Percentiles rank a stretch among this genome's conserved stretches.
phyloP scores from a whole-genome alignment of 345 rosid genomes.

The Citrus hindsii region DNA sequence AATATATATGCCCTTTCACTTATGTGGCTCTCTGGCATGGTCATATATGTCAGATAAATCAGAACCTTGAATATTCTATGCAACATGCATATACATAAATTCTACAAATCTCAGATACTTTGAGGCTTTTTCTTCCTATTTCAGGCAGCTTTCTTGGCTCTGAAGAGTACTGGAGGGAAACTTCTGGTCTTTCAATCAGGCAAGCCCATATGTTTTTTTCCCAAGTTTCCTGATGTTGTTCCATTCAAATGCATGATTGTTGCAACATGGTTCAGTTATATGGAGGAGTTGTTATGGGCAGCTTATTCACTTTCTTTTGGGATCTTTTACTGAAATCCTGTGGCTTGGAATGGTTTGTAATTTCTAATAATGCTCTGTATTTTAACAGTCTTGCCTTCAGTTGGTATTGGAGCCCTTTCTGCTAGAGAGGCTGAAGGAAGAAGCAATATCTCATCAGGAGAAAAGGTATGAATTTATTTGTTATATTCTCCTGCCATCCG shows the following conservation, averaged over 20 bases:
- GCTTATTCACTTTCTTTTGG: background rate
- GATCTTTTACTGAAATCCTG: background rate
- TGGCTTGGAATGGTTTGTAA: background rate
- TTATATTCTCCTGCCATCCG: background rate
- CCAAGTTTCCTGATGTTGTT: constrained; percentile 3
- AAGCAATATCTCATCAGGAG: constrained; percentile 78
- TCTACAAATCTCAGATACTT: background rate
- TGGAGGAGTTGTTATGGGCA: background rate
- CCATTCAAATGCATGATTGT: background rate
- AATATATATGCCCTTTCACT: background rate
- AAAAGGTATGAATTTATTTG: constrained; percentile 56
- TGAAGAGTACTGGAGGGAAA: constrained; percentile 95
- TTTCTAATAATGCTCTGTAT: constrained; percentile 1
- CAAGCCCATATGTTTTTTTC: constrained; percentile 19
- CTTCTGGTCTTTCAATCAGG: constrained; percentile 98
- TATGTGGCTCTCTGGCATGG: background rate
- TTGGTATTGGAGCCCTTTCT: constrained; percentile 91
- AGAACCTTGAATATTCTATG: background rate
- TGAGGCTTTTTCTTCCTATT: background rate
- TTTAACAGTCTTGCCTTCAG: constrained; percentile 82
- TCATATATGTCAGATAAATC: background rate
- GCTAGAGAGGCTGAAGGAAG: constrained; percentile 97
- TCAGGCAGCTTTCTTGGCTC: constrained; percentile 92
- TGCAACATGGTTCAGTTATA: background rate
- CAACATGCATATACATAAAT: background rate